Conservation (phyloP, 345 rosid genomes). For the Eutrema yunnanense region DNA sequence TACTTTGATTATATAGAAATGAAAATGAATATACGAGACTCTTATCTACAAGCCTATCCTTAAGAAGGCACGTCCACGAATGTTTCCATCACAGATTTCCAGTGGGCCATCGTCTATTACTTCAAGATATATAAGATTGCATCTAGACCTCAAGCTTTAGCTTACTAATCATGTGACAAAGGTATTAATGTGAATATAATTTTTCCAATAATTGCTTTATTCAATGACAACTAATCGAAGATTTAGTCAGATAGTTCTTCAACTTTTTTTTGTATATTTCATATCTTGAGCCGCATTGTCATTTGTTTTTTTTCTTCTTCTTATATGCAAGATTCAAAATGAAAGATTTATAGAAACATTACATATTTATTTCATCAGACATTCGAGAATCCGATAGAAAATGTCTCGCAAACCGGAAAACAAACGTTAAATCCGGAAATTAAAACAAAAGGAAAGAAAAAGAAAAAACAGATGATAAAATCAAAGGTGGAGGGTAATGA, state of each 20-base stretch:
- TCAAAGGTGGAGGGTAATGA: constrained; percentile 5
- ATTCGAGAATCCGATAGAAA: constrained; percentile 23
- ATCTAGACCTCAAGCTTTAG: neutral
- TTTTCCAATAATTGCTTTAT: neutral
- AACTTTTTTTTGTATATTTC: neutral
- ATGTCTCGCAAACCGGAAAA: constrained; percentile 28
- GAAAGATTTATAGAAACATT: constrained; percentile 11
- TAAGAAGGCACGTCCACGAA: constrained; percentile 13
- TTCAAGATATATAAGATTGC: neutral
- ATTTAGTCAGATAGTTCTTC: neutral
- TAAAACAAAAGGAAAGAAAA: constrained; percentile 8
- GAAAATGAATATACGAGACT: constrained; percentile 8
- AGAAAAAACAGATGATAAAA: constrained; percentile 11
- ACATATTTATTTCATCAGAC: constrained; percentile 29
- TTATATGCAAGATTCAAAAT: neutral
- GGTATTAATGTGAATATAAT: neutral
- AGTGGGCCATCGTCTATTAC: constrained; percentile 13
- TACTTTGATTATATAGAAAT: neutral
- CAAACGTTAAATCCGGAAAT: constrained; percentile 21
- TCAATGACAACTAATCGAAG: too few species aligned
- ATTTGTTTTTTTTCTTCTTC: neutral
- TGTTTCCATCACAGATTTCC: constrained; percentile 17
- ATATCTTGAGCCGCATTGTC: neutral
- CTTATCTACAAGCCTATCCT: constrained; percentile 27
- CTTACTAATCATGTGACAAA: neutral